Percentiles rank a stretch among this genome's conserved stretches.
phyloP scores from a whole-genome alignment of 2,329 filamentous ascomycete species.

The Ophiocordyceps camponoti-leonardi region DNA sequence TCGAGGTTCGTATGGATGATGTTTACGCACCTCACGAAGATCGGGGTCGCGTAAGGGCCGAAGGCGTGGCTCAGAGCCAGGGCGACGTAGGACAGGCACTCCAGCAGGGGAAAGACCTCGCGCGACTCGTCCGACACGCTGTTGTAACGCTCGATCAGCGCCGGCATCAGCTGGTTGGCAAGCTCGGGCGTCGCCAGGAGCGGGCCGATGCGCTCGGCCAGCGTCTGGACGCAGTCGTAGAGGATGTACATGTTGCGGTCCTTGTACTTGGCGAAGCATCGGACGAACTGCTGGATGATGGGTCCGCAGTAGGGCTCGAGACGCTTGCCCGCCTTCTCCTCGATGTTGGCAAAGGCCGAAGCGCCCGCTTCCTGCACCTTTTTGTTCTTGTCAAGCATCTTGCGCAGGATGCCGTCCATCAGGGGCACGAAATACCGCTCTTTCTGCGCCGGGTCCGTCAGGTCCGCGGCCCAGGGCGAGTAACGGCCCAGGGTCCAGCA shows the following conservation, averaged over 20 bases:
- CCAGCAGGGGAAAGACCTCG: constrained; percentile 87
- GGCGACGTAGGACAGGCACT: constrained; percentile 89
- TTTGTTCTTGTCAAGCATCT: constrained; percentile 96
- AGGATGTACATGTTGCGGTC: constrained; percentile 98
- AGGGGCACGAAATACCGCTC: constrained; percentile 78
- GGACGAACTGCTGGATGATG: constrained; percentile 82
- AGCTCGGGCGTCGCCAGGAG: constrained; percentile 66
- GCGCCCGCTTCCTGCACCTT: constrained; percentile 93
- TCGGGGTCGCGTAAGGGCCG: constrained; percentile 66
- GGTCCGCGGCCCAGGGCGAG: constrained; percentile 74
- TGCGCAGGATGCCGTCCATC: constrained; percentile 87
- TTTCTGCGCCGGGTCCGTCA: constrained; percentile 49
- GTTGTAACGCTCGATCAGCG: constrained; percentile 75
- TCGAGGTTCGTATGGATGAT: constrained; percentile 88
- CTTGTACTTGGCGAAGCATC: constrained; percentile 90
- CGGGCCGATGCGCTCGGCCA: constrained; percentile 79
- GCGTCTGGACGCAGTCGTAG: constrained; percentile 94
- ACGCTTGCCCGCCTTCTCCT: constrained; percentile 74
- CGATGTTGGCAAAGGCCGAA: constrained; percentile 87
- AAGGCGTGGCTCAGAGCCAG: constrained; percentile 72
- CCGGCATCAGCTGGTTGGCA: constrained; percentile 80
- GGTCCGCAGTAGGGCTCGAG: constrained; percentile 75
- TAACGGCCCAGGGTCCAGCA: constrained; percentile 96
- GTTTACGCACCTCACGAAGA: constrained; percentile 75
- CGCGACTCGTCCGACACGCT: constrained; percentile 75